Conservation (phyloP, 1,284 basidiomycete genomes). For the Fistulinella cinereoalba region DNA sequence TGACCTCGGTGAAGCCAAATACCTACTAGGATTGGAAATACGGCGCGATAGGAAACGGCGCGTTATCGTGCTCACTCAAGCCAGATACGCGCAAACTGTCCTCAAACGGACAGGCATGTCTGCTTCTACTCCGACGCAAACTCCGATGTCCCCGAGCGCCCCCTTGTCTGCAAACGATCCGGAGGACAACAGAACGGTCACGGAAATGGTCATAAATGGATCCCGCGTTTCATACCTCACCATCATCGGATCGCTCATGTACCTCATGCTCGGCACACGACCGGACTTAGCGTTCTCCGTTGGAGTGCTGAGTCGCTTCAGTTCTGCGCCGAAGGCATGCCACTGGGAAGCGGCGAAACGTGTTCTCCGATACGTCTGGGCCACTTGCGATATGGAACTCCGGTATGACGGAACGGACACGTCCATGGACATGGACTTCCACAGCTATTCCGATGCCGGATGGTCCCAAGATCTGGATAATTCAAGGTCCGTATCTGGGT, state of each 20-base stretch:
- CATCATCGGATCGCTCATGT: not conserved
- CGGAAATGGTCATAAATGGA: not conserved
- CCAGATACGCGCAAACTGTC: constrained; percentile 1
- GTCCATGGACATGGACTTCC: not conserved
- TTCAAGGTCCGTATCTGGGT: too few species aligned
- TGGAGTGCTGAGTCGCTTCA: not conserved
- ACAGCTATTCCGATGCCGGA: not conserved
- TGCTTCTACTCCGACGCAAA: not conserved
- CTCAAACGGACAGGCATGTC: not conserved
- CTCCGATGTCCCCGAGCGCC: not conserved
- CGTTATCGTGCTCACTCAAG: constrained; percentile 1
- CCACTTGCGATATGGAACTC: not conserved
- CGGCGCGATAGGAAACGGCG: not conserved
- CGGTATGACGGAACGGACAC: not conserved
- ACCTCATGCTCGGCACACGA: not conserved
- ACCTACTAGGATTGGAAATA: constrained; percentile 6
- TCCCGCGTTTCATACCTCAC: not conserved
- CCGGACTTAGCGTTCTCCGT: not conserved
- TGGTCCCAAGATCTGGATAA: too few species aligned
- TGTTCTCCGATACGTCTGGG: not conserved
- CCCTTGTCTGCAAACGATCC: not conserved
- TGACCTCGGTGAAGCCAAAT: not conserved
- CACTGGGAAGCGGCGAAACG: not conserved
- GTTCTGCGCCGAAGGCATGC: too few species aligned
- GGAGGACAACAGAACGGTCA: not conserved